A percentile compares a stretch with the other conserved stretches of the same genome.
phyloP scores from a whole-genome alignment of 306 rosid genomes.

The Glycine latifolia region DNA sequence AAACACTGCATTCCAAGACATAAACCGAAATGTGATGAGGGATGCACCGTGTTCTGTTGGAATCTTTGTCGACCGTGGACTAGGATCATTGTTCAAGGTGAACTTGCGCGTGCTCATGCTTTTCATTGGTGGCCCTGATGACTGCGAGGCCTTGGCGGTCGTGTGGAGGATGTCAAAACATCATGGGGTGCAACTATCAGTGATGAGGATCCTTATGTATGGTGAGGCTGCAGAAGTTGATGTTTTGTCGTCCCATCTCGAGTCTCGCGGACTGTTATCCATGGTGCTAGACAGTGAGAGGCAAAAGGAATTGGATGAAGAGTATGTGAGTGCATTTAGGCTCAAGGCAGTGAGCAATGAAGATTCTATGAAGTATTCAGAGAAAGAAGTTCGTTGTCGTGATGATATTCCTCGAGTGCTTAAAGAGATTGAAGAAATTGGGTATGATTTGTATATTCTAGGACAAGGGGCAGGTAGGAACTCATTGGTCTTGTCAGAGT shows the following conservation, averaged over 20 bases:
- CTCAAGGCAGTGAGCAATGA: constrained; percentile 35
- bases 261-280: constrained; percentile 8
- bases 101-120: constrained; percentile 34
- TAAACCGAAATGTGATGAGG: constrained; percentile 49
- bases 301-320: constrained; percentile 53
- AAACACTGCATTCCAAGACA: constrained; percentile 10
- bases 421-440: constrained; percentile 41
- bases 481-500: constrained; percentile 22
- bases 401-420: constrained; percentile 47
- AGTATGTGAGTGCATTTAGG: constrained; percentile 51
- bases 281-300: constrained; percentile 19
- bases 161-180: constrained; percentile 68
- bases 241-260: background rate
- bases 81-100: constrained; percentile 39
- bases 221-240: constrained; percentile 45
- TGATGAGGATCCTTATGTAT: constrained; percentile 47
- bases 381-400: constrained; percentile 37
- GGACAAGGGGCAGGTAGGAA: constrained; percentile 55
- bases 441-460: constrained; percentile 54
- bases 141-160: constrained; percentile 65
- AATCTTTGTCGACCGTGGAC: constrained; percentile 51
- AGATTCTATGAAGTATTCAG: constrained; percentile 44
- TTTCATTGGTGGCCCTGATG: constrained; percentile 63
- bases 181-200: constrained; percentile 48
- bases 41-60: constrained; percentile 56